Evolutionary conservation across 805 yeast genomes (phyloP), one percentile per base, ranked within the genome.

Genomic region (Kazachstania taianensis): DNA sequence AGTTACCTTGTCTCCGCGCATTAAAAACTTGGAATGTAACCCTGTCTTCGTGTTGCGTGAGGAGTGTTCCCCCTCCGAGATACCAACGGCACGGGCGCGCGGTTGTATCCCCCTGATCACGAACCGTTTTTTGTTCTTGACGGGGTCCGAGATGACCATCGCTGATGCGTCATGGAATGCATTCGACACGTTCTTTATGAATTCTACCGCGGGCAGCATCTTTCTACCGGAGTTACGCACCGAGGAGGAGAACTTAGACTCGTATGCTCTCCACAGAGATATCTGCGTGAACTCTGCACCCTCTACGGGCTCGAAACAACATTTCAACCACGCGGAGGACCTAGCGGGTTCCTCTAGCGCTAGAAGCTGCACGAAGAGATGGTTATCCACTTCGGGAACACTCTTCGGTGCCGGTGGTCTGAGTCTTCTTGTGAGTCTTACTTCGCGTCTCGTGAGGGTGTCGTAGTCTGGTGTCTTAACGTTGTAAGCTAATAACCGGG

Each of bases 71-170:
- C 73, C 77, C 8, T 63, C 66, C 33, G 57, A 62, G 5, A 70
- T 50, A 33, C 59, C 61, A 23, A 79, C 78, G 1, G 78, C 69
- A 33, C 59, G 65, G 32, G 65, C 65, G 48, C 98, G 72, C 19
- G 98, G 97, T 55, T 82, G 86, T 39, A 92, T 83, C 9, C 98
- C 97, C 59, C 83, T 83, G 50, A 92, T 92, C 30, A 92, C 84
- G 52, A 92, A 92, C 56, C 79, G 81, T 51, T 84, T 78, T 41
- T 72, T 70, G 1, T 80, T 78, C 10, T 72, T 75, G 10, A 74
- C 66, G 5, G 75, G 70, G 28, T 73, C 67, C 36, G 73, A 73
- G 17, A 89, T 74, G 12, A 92, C 97, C 89, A 86, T 87, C 1
- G 98, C 97, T 35, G 83, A 79, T 3, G 95, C 85, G 48, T 77